These are phyloP conservation scores for Rhododendron williamsianum DNA, from an alignment of 148 eudicot species.

Conservation along the genomic window DNA sequence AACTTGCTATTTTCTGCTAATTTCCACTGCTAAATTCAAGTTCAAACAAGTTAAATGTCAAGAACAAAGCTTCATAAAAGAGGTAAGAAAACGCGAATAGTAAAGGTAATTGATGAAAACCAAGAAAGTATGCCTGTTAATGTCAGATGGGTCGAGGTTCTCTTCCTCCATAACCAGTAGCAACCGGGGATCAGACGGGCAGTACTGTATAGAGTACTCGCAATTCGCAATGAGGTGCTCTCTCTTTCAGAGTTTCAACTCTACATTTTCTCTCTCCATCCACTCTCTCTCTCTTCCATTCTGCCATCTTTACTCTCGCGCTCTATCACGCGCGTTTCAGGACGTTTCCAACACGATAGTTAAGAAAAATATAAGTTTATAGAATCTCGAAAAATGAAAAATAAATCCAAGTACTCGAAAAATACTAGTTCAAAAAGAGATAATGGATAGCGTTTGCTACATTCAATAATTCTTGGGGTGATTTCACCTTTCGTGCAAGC, in stretches of 20 bases:
- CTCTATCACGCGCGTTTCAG: not conserved
- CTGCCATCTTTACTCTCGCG: not conserved
- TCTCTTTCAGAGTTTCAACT: not conserved
- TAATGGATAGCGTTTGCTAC: no score
- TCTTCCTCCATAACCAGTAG: slow-evolving; percentile 7
- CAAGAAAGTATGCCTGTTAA: slow-evolving; percentile 1
- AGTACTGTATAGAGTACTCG: no score
- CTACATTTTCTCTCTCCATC: not conserved
- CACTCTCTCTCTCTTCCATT: not conserved
- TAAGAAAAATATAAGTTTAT: no score
- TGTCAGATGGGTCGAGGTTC: not conserved
- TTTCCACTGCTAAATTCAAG: not conserved
- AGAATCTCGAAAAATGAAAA: no score
- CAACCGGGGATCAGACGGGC: not conserved
- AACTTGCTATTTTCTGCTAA: not conserved
- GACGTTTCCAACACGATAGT: not conserved
- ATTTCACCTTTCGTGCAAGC: no score
- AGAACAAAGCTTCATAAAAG: not conserved
- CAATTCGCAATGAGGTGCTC: not conserved
- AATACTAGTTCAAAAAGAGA: no score
- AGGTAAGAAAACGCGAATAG: not conserved
- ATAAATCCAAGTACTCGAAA: no score
- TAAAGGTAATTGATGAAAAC: not conserved
- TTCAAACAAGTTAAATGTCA: not conserved
- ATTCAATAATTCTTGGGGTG: no score